A percentile compares a stretch with the other conserved stretches of the same genome.
phyloP scores from a whole-genome alignment of 148 eudicot genomes.

The Rhododendron ferrugineum region DNA sequence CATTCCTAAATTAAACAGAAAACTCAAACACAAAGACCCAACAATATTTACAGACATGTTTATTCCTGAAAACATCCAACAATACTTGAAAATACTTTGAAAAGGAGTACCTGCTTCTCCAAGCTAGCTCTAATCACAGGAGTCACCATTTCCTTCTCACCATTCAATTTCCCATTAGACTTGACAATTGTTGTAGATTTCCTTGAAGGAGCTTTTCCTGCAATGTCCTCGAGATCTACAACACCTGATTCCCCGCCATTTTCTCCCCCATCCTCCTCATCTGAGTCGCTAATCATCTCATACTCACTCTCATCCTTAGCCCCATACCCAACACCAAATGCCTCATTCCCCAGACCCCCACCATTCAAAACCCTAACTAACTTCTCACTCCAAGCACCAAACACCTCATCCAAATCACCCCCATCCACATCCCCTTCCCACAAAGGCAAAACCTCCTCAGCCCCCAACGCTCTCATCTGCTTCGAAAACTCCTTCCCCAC shows the following conservation, averaged over 20 bases:
- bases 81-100: neutral
- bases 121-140: conserved; percentile 80
- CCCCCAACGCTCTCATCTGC: conserved; percentile 63
- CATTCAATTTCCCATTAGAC: conserved; percentile 51
- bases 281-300: conserved; percentile 33
- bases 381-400: conserved; percentile 67
- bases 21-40: neutral
- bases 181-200: conserved; percentile 29
- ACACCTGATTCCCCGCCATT: conserved; percentile 39
- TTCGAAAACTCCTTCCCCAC: conserved; percentile 53
- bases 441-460: conserved; percentile 48
- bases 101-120: conserved; percentile 68
- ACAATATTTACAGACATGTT: neutral
- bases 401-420: conserved; percentile 60
- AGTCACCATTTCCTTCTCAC: conserved; percentile 80
- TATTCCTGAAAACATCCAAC: neutral
- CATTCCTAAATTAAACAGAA: neutral
- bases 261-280: conserved; percentile 41
- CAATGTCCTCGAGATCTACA: conserved; percentile 91
- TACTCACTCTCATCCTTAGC: conserved; percentile 28
- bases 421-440: conserved; percentile 80
- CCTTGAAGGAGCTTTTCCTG: conserved; percentile 79
- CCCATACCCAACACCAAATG: conserved; percentile 6
- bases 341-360: conserved; percentile 35
- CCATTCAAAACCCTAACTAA: conserved; percentile 48